Evolutionary conservation across 352 stramenopile species (phyloP), one percentile per base, ranked within the genome.

Genomic region (Globisporangium perplexum): DNA sequence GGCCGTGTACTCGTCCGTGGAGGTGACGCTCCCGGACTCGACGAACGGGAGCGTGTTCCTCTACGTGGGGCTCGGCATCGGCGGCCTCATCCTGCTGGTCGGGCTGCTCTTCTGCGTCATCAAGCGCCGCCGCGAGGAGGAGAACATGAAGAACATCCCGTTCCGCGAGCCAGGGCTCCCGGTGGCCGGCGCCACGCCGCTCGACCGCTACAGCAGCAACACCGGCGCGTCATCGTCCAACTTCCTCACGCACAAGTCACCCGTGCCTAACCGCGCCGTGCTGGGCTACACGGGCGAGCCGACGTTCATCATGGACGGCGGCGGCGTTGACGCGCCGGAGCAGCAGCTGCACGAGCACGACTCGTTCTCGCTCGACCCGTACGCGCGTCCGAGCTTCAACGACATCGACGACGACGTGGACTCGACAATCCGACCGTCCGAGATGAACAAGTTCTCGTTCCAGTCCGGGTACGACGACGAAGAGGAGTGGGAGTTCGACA

Each of bases 281-380:
- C 53, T 66, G 39, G 57, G 57, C n/a, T 59, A 65, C 52, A 44
- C 57, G 61, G 59, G 66, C 30, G 63, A 60, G 14, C 56, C 70
- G 44, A 58, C 61, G 28, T 84, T 80, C 60, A 68, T 59, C 36
- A 77, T 76, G 53, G 50, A 68, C 50, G 60, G 68, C 47, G 56
- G 57, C 47, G 56, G 58, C 55, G 68, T 72, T 17, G 77, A 72
- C 36, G 54, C 8, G 26, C 41, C 17, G n/a, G 41, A 47, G 15
- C 47, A 44, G 31, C 51, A 69, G 20, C 49, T 47, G 22, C 28
- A 47, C 20, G 38, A 50, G 30, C 68, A 68, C 35, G 75, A 88
- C 20, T 89, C 77, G 15, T 86, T 91, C 36, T 89, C 80, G 23
- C 56, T 91, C 20, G 81, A 91, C 43, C 80, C 80, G 36, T 91